phyloP scores from a whole-genome alignment of 768 basidiomycete species.

The Lactifluus rugatus region DNA sequence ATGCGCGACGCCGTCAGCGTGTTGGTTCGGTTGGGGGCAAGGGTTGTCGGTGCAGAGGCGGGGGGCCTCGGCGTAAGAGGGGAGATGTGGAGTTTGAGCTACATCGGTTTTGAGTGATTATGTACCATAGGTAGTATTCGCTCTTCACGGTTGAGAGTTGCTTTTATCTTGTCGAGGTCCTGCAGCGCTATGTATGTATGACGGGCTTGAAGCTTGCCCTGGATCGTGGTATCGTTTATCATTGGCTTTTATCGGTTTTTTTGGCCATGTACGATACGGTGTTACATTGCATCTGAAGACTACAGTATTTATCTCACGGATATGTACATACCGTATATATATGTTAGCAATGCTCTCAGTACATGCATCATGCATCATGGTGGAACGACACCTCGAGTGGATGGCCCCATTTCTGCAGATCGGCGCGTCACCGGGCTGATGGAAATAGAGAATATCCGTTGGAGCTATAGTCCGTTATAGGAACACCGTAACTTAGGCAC shows the following conservation, averaged over 20 bases:
- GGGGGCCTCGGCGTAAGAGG: constrained; percentile 11
- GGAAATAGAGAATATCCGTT: too few relatives aligned
- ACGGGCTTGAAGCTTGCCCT: neutral
- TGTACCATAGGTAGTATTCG: neutral
- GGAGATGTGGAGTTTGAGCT: too few relatives aligned
- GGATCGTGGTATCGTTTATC: neutral
- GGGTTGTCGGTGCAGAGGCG: too few relatives aligned
- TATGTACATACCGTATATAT: neutral
- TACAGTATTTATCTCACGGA: neutral
- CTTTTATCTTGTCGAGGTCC: neutral
- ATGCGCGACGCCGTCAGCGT: constrained; percentile 10
- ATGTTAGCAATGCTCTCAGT: neutral
- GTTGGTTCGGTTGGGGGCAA: too few relatives aligned
- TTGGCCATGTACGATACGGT: neutral
- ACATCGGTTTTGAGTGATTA: constrained; percentile 16
- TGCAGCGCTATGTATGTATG: too few relatives aligned
- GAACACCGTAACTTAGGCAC: too few relatives aligned
- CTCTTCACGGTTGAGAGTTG: neutral
- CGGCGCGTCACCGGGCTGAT: too few relatives aligned
- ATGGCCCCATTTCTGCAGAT: too few relatives aligned
- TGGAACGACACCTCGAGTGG: too few relatives aligned
- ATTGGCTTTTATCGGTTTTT: neutral
- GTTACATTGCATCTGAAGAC: neutral
- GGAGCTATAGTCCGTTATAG: too few relatives aligned
- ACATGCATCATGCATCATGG: too few relatives aligned